A percentile compares a stretch with the other conserved stretches of the same genome.
These are phyloP conservation scores for Lasiodiplodia theobromae DNA, from an alignment of 2,329 filamentous ascomycete genomes.

Conservation along the genomic window DNA sequence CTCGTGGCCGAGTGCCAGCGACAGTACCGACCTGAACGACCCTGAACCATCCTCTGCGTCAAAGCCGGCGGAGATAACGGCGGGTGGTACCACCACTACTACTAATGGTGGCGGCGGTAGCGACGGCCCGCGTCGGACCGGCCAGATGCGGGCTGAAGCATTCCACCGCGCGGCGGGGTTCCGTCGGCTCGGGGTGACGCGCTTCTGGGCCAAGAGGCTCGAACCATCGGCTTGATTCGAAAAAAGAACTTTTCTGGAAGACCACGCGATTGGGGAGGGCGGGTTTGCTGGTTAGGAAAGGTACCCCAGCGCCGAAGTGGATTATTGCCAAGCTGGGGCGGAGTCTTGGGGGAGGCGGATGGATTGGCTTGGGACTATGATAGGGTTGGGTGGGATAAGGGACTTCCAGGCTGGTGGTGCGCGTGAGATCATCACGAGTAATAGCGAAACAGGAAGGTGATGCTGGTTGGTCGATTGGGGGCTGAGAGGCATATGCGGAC, in stretches of 20 bases:
- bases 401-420: neutral
- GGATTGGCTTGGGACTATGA: neutral
- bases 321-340: conserved; percentile 3
- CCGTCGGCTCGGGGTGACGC: neutral
- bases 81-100: no score
- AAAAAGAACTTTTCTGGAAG: neutral
- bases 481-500: neutral
- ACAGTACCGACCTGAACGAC: neutral
- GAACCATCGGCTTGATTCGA: neutral
- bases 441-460: neutral
- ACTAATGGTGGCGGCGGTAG: neutral
- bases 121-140: neutral
- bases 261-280: neutral
- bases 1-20: conserved; percentile 15
- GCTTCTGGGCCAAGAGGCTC: conserved; percentile 7
- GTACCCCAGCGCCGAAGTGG: neutral
- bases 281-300: neutral
- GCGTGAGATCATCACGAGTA: neutral
- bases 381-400: neutral
- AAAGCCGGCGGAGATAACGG: neutral
- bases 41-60: no score
- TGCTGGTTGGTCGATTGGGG: neutral
- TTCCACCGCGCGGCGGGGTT: conserved; percentile 15
- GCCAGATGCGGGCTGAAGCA: neutral
- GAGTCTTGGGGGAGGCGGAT: neutral